Evolutionary conservation across 2,329 filamentous ascomycete genomes (phyloP), one percentile per base, ranked within the genome.

Genomic region (Monilinia aucupariae): DNA sequence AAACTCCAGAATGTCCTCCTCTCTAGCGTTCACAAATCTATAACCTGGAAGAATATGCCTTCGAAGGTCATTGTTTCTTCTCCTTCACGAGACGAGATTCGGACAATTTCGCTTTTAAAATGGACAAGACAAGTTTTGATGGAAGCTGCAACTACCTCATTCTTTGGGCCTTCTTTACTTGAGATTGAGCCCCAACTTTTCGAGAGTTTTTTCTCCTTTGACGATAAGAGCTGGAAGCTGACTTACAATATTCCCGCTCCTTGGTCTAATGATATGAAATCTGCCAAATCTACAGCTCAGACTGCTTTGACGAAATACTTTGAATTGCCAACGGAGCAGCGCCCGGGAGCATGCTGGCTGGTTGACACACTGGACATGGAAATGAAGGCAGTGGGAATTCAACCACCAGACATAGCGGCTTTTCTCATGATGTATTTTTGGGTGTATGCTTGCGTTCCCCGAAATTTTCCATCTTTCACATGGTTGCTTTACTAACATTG

Each of bases 121-220:
- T 61, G 39, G 54, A 59, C 52, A 15, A 20, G 49, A 9, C 25
- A 60, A 3, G 37, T 48, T 3, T 47, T 65, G 0, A 34, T 62
- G 4, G 39, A 61, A 22, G 52, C 43, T 9, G 58, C 56, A 3
- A 60, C 49, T 20, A 15, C 8, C 2, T 30, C 61, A 1, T 61
- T 58, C 15, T 65, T 65, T 53, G 64, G 64, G 2, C 45, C 61
- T 34, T 4, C 32, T 17, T 20, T 64, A 6, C 27, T 54, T 2
- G 39, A 53, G 7, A 30, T 53, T n/a, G 39, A 53, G 10, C 61
- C 61, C 3, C 32, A 61, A 20, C 25, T 64, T 4, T 12, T 62
- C 9, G 30, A 50, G 7, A 25, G 39, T 25, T 61, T 64, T 22
- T 55, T 53, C 10, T 30, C 27, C 1, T 64, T 53, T 32, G 61